Evolutionary conservation across 345 rosid genomes (phyloP), one percentile per base, ranked within the genome.

Genomic region (Camelina hispida): DNA sequence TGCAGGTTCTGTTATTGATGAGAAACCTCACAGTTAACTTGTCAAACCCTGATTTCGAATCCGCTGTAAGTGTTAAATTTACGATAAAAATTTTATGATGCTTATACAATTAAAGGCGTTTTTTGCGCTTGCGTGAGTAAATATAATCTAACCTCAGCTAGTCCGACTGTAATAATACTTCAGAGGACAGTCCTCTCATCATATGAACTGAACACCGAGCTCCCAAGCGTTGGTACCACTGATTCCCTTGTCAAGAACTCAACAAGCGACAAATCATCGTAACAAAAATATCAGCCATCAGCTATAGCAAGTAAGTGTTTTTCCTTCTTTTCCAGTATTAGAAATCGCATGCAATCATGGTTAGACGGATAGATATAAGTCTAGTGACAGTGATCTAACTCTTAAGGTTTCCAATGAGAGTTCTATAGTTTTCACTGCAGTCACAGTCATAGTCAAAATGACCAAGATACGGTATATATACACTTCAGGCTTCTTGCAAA

Each of bases 1-100:
- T 84, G 79, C 84, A 95, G 99, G 99, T 92, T 75, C 68, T 95
- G 66, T 77, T 95, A 68, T 68, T 95, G 88, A 95, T 92, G 93
- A 87, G 85, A 78, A 95, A 95, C 85, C 91, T 95, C 69, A 83
- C 93, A 37, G 75, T 90, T 28, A 95, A 95, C 85, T 80, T 95
- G 87, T 84, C 89, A 62, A 85, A 84, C 80, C 97, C 97, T 78
- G 93, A 85, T 76, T 88, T 88, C 71, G 96, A 90, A 84, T 86
- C 96, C 78, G 42, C 86, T 72, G 99, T 92, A 86, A 90, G 97
- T 83, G 53, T 79, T 74, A 40, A 62, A 67, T 73, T 62, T 53
- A 66, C 25, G 76, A 51, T 58, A 11, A 15, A 62, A 9, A 7
- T 16, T 40, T 73, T 15, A 53, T 56, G 59, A 12, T 30, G 30